These are phyloP conservation scores for Solanum pinnatisectum DNA, from an alignment of 257 asterid species.

Conservation along the genomic window DNA sequence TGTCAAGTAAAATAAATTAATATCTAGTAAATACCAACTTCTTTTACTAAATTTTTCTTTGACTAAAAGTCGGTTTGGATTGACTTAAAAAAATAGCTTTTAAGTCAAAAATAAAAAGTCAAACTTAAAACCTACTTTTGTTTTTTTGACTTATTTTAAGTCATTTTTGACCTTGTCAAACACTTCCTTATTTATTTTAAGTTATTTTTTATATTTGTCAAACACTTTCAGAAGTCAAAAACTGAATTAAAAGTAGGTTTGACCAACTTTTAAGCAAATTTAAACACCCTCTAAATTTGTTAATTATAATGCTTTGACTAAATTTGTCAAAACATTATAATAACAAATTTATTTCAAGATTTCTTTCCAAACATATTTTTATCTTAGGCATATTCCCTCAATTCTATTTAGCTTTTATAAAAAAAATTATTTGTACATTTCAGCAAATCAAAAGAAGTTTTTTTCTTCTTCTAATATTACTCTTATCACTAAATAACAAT, in stretches of 20 bases:
- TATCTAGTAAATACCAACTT: not conserved
- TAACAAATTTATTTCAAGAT: not conserved
- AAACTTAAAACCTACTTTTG: too few relatives aligned
- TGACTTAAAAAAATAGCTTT: too few relatives aligned
- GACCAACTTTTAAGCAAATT: not conserved
- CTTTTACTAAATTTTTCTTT: not conserved
- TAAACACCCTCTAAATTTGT: not conserved
- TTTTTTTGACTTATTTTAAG: too few relatives aligned
- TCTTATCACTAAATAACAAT: not conserved
- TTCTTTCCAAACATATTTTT: not conserved
- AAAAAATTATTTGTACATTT: not conserved
- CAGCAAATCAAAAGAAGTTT: not conserved
- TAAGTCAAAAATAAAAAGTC: too few relatives aligned
- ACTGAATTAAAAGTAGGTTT: not conserved
- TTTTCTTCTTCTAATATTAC: not conserved
- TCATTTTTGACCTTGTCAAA: too few relatives aligned
- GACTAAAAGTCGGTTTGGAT: too few relatives aligned
- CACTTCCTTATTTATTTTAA: too few relatives aligned
- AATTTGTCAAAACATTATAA: too few relatives aligned
- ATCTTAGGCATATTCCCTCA: not conserved
- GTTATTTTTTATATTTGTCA: too few relatives aligned
- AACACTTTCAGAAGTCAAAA: too few relatives aligned
- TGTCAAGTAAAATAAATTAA: not conserved
- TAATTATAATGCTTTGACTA: not conserved
- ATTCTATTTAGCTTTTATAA: not conserved